Base-by-base conservation (phyloP, 2,329 filamentous ascomycete genomes). In the Sporothrix variecibatus region DNA sequence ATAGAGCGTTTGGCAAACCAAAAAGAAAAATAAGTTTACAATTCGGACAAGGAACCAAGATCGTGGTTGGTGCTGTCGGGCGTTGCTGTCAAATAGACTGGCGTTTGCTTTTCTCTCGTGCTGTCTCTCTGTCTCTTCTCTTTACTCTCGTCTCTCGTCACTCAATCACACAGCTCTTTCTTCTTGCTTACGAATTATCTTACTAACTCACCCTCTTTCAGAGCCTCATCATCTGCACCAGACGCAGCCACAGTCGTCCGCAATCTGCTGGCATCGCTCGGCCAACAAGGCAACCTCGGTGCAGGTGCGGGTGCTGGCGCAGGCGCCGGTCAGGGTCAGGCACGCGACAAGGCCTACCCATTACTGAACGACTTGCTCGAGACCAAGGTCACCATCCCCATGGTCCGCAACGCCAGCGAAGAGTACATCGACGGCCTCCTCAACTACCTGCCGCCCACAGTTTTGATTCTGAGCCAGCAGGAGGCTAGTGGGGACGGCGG, bases 361-460 rank as follows among this genome's bases (percentile, higher is more conserved):
- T 91, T 94, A 40, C 90, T 99, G 68, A 91, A 91, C 79, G 95
- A 98, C 80, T 90, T 99, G 5, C 89, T 99, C 51, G 89, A 92
- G 69, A 89, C 94, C 1, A 87, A 91, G 5, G 91, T 89, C 72
- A 98, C 95, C 2, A 86, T 98, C 9, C 90, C 94, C 15, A 89
- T 94, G 81, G 87, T 97, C 74, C 90, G 94, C 68, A 80, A 81
- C 1, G 87, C 90, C 58, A 87, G 90, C 15, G 89, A 92, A 68
- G 85, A 88, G 73, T 87, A 91, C 73, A 85, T 96, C 75, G 91
- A 98, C 81, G 86, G 88, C 62, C 88, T 98, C 2, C 89, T 97
- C 78, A 88, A 86, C 78, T 92, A 92, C 79, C 87, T 99, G 5
- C 96, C 96, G 0, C 91, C 94, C 0, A 87, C 91, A 0, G 87